A percentile compares a stretch with the other conserved stretches of the same genome.
phyloP scores from a whole-genome alignment of 2,329 filamentous ascomycete genomes.

The Fusarium tricinctum region DNA sequence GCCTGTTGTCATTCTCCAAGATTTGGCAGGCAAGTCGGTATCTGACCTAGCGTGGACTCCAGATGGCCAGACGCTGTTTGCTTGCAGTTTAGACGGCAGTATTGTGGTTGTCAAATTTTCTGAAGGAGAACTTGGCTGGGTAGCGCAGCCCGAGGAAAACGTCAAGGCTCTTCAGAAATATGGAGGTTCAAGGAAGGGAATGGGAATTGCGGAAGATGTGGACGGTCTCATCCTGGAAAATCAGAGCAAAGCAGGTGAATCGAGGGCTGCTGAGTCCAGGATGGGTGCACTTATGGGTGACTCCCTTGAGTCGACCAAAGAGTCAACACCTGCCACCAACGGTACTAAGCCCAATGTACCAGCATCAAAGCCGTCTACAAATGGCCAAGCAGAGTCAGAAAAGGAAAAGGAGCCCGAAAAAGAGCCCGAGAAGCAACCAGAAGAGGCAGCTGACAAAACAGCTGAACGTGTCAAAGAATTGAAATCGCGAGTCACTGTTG shows the following conservation, averaged over 20 bases:
- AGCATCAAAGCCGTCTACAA: conserved; percentile 57
- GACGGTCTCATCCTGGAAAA: conserved; percentile 90
- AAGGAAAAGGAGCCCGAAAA: conserved; percentile 55
- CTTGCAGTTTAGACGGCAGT: conserved; percentile 89
- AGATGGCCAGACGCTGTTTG: conserved; percentile 87
- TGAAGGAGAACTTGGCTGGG: conserved; percentile 88
- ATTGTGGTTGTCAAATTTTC: conserved; percentile 88
- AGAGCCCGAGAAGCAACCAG: conserved; percentile 56
- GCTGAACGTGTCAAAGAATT: conserved; percentile 71
- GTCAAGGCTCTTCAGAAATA: conserved; percentile 94
- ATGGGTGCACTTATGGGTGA: conserved; percentile 99
- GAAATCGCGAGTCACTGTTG: conserved; percentile 93
- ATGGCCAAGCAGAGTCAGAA: conserved; percentile 56
- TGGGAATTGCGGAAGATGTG: conserved; percentile 92
- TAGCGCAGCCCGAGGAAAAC: conserved; percentile 88
- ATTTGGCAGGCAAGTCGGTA: conserved; percentile 90
- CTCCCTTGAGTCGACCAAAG: conserved; percentile 69
- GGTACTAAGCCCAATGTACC: conserved; percentile 62
- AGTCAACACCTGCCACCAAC: conserved; percentile 62
- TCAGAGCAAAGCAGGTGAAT: conserved; percentile 90
- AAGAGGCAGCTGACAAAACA: conserved; percentile 67
- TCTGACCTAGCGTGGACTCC: conserved; percentile 96
- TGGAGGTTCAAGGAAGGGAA: conserved; percentile 86
- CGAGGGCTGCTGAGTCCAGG: conserved; percentile 89
- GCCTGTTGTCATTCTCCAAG: conserved; percentile 90